phyloP scores from a whole-genome alignment of 768 basidiomycete species.

The Strobilomyces dryophilus region DNA sequence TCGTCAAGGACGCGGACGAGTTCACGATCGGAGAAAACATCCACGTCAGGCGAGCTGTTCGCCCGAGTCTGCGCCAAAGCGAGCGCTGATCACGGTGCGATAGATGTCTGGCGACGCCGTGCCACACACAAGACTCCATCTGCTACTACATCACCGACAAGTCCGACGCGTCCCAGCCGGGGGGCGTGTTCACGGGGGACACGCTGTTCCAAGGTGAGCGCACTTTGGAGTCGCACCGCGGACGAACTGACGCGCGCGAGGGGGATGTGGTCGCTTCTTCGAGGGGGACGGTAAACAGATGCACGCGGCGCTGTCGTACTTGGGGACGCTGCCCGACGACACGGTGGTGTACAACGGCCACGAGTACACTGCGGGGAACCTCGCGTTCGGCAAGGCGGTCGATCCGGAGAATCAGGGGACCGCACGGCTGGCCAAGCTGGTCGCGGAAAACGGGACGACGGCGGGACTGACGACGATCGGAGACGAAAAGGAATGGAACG shows the following conservation, averaged over 20 bases:
- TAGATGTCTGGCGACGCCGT: conserved; percentile 84
- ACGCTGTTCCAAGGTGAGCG: conserved; percentile 65
- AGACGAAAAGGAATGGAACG: conserved; percentile 94
- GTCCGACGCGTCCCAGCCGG: conserved; percentile 46
- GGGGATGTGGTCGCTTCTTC: conserved; percentile 92
- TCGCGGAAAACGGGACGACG: conserved; percentile 56
- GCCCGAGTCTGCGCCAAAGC: background rate
- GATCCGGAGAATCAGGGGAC: conserved; percentile 63
- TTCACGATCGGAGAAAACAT: conserved; percentile 69
- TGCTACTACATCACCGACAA: conserved; percentile 73
- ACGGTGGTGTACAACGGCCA: conserved; percentile 88
- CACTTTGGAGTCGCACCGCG: background rate
- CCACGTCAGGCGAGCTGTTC: conserved; percentile 48
- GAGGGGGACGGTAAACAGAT: conserved; percentile 81
- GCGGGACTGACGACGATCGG: conserved; percentile 85
- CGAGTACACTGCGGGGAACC: conserved; percentile 79
- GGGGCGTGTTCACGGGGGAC: conserved; percentile 91
- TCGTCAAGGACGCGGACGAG: conserved; percentile 78
- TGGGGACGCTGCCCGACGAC: conserved; percentile 70
- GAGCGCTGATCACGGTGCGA: conserved; percentile 5
- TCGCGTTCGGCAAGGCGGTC: conserved; percentile 65
- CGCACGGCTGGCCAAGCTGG: conserved; percentile 52
- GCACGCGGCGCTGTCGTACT: conserved; percentile 64
- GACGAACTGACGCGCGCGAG: conserved; percentile 32
- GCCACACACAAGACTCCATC: conserved; percentile 96